These are phyloP conservation scores for Trichoderma gamsii DNA, from an alignment of 495 filamentous ascomycete genomes.

Conservation along the genomic window DNA sequence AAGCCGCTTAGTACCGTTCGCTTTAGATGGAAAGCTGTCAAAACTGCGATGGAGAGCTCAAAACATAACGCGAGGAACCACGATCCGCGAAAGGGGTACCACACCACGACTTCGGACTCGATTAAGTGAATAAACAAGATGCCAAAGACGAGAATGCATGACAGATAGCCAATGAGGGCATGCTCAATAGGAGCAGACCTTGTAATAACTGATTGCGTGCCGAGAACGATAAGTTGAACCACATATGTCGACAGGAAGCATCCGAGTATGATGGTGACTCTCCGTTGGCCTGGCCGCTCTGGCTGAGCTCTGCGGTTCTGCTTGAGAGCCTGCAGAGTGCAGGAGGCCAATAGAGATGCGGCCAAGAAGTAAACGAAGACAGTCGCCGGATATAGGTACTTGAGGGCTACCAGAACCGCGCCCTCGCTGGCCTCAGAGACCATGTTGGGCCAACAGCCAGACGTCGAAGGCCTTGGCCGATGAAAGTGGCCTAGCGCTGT, in stretches of 20 bases:
- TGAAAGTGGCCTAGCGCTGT: constrained; percentile 5
- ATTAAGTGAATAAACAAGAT: constrained; percentile 46
- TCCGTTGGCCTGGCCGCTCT: constrained; percentile 37
- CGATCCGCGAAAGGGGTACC: constrained; percentile 56
- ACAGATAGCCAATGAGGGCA: constrained; percentile 46
- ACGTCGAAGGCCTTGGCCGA: background rate
- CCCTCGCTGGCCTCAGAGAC: background rate
- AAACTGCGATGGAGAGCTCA: constrained; percentile 39
- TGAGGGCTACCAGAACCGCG: constrained; percentile 30
- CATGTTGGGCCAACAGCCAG: constrained; percentile 1
- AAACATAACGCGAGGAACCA: constrained; percentile 48
- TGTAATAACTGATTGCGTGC: constrained; percentile 33
- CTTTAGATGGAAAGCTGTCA: constrained; percentile 21
- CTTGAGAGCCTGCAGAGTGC: constrained; percentile 47
- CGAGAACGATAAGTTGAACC: constrained; percentile 39
- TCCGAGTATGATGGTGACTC: constrained; percentile 44
- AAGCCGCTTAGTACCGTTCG: constrained; percentile 18
- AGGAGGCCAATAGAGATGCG: constrained; percentile 46
- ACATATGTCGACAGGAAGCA: constrained; percentile 45
- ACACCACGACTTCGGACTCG: constrained; percentile 44
- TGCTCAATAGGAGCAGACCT: constrained; percentile 31
- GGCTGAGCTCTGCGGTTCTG: constrained; percentile 26
- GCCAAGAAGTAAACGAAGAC: constrained; percentile 52
- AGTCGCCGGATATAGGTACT: constrained; percentile 50
- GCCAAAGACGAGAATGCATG: constrained; percentile 50